Evolutionary conservation across 1,284 basidiomycete species (phyloP).

Genomic region (Termitomyces sp.): DNA sequence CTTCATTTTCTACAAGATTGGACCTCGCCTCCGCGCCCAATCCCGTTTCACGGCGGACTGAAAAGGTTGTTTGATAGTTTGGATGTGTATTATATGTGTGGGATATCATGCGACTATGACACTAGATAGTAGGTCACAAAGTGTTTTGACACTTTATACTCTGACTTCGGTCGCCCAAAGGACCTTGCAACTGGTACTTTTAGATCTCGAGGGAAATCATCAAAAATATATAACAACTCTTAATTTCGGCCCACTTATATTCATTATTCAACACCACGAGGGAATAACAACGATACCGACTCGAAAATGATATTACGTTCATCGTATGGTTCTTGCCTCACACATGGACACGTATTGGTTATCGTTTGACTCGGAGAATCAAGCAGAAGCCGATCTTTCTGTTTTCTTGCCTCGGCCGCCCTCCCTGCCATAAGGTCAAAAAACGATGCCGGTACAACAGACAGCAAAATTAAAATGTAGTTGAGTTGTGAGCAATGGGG

Average conservation of each 20-base stretch:
- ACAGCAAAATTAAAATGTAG: too few relatives aligned
- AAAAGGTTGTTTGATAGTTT: not conserved
- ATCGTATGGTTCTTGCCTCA: too few relatives aligned
- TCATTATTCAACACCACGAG: too few relatives aligned
- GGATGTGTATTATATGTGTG: not conserved
- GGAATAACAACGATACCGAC: too few relatives aligned
- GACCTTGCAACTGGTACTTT: not conserved
- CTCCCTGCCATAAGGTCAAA: too few relatives aligned
- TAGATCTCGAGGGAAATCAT: not conserved
- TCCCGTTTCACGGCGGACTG: constrained; percentile 28
- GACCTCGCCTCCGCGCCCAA: constrained; percentile 25
- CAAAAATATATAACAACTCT: not conserved
- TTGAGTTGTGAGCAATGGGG: too few relatives aligned
- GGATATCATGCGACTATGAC: not conserved
- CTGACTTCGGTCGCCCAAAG: not conserved
- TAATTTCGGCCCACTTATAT: not conserved
- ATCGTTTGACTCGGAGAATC: too few relatives aligned
- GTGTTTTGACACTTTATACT: not conserved
- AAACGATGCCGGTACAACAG: too few relatives aligned
- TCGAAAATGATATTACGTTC: too few relatives aligned
- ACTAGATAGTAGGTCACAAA: not conserved
- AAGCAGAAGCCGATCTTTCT: too few relatives aligned
- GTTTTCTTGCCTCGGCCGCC: too few relatives aligned
- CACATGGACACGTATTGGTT: too few relatives aligned
- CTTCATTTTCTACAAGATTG: constrained; percentile 33